phyloP scores from a whole-genome alignment of 148 eudicot species.

The Nepenthes gracilis region DNA sequence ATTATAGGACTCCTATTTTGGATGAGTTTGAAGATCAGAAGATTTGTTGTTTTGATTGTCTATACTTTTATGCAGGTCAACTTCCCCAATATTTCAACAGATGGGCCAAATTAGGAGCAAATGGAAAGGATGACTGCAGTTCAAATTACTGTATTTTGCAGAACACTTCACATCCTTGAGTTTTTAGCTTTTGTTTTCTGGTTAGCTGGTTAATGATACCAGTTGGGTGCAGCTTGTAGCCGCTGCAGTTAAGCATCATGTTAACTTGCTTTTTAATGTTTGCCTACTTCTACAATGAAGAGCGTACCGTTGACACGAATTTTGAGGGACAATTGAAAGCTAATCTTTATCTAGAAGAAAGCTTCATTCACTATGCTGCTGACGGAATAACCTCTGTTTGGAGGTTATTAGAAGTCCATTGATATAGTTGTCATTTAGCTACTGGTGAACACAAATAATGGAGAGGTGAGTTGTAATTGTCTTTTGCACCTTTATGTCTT shows the following conservation, averaged over 20 bases:
- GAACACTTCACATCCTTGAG: conserved; percentile 3
- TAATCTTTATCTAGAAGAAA: conserved; percentile 26
- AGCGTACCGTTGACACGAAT: conserved; percentile 27
- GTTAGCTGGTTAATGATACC: conserved; percentile 52
- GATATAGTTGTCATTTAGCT: conserved; percentile 15
- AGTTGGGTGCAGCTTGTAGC: conserved; percentile 61
- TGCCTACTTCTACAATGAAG: conserved; percentile 44
- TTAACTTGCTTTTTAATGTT: conserved; percentile 33
- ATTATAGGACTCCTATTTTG: not conserved
- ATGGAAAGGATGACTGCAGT: conserved; percentile 19
- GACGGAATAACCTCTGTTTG: conserved; percentile 42
- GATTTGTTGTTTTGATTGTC: not conserved
- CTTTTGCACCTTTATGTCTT: not conserved
- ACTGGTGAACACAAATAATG: conserved; percentile 28
- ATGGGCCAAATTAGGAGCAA: conserved; percentile 19
- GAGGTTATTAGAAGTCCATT: conserved; percentile 61
- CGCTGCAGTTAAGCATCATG: conserved; percentile 87
- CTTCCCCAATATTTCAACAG: conserved; percentile 6
- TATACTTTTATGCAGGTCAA: conserved; percentile 5
- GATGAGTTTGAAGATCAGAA: not conserved
- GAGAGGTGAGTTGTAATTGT: conserved; percentile 43
- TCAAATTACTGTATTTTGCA: conserved; percentile 10
- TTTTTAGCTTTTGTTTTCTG: conserved; percentile 8
- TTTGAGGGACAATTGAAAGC: conserved; percentile 33
- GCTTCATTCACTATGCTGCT: conserved; percentile 32